These are phyloP conservation scores for Malassezia brasiliensis DNA, from an alignment of 1,284 basidiomycete species.

Conservation along the genomic window DNA sequence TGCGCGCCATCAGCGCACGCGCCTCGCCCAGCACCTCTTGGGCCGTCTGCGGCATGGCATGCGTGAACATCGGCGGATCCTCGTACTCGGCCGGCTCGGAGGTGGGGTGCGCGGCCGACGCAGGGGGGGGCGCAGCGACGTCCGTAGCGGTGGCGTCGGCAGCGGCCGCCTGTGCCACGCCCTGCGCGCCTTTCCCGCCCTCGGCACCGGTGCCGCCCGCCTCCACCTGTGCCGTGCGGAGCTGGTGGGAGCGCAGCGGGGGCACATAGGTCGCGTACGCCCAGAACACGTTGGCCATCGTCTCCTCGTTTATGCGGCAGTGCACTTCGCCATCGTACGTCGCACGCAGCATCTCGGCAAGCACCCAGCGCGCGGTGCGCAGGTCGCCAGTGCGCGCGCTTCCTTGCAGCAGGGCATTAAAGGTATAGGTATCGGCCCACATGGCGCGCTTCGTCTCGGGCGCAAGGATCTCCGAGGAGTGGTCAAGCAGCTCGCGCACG, in stretches of 20 bases:
- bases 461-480: conserved; percentile 70
- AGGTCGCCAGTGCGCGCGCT: conserved; percentile 79
- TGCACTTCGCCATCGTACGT: conserved; percentile 16
- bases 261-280: conserved; percentile 72
- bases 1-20: conserved; percentile 60
- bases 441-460: conserved; percentile 55
- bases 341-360: conserved; percentile 67
- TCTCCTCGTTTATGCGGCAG: conserved; percentile 55
- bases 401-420: conserved; percentile 74
- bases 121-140: neutral
- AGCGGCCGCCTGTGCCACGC: neutral
- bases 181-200: neutral
- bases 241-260: conserved; percentile 19
- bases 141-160: neutral
- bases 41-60: conserved; percentile 58
- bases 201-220: too few species aligned
- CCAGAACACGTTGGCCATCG: conserved; percentile 75
- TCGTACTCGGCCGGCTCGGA: neutral
- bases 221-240: neutral
- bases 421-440: conserved; percentile 58
- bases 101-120: conserved; percentile 28
- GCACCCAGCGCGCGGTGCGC: conserved; percentile 71
- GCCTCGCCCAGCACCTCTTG: conserved; percentile 67
- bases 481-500: conserved; percentile 54
- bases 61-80: conserved; percentile 46